phyloP scores from a whole-genome alignment of 192 early-diverging fungal species.

The Gryganskiella cystojenkinii region DNA sequence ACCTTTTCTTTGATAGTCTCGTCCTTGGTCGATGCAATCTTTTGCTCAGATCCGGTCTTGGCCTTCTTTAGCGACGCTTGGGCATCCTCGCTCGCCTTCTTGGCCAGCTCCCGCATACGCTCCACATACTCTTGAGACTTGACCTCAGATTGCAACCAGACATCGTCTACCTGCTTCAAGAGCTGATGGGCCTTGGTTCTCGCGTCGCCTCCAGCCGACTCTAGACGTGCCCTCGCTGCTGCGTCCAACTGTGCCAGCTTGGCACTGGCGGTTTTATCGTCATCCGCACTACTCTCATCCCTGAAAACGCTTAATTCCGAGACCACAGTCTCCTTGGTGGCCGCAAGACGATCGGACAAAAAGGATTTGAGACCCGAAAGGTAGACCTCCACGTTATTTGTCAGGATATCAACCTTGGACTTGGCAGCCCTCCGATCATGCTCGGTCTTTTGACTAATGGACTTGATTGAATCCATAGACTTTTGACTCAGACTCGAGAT shows the following conservation, averaged over 20 bases:
- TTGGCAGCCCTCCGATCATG: constrained; percentile 14
- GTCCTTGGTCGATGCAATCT: background rate
- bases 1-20: constrained; percentile 14
- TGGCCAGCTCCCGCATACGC: constrained; percentile 5
- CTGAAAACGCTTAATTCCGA: constrained; percentile 37
- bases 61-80: constrained; percentile 1
- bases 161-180: constrained; percentile 31
- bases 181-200: constrained; percentile 21
- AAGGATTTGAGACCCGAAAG: constrained; percentile 25
- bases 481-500: constrained; percentile 15
- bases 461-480: constrained; percentile 30
- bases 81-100: constrained; percentile 14
- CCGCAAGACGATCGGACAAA: constrained; percentile 32
- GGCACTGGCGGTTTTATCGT: constrained; percentile 12
- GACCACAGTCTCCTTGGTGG: constrained; percentile 34
- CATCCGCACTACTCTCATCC: constrained; percentile 33
- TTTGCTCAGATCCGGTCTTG: background rate
- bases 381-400: constrained; percentile 43
- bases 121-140: constrained; percentile 25
- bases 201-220: constrained; percentile 16
- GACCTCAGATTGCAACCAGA: constrained; percentile 29
- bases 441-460: constrained; percentile 19
- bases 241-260: constrained; percentile 33
- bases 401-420: constrained; percentile 22
- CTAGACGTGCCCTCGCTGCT: constrained; percentile 15